Conservation (phyloP, 768 basidiomycete species). For the Leucocoprinus leucothites region DNA sequence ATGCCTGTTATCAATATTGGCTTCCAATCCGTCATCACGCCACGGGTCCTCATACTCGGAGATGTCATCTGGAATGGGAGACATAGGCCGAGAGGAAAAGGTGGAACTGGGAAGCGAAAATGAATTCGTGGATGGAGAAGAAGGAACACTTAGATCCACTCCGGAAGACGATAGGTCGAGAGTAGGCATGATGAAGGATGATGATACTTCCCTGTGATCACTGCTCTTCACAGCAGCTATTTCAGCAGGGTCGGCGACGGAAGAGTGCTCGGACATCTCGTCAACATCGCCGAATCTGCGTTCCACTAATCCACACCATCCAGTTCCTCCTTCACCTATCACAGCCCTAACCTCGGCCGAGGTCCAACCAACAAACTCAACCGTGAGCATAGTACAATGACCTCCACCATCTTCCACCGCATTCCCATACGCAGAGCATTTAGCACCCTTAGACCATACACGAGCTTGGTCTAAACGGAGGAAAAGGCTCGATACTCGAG, state of each 20-base stretch:
- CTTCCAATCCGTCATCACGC: slow-evolving; percentile 22
- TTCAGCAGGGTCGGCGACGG: slow-evolving; percentile 19
- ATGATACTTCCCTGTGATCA: slow-evolving; percentile 47
- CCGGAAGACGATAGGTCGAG: slow-evolving; percentile 66
- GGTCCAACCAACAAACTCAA: slow-evolving; percentile 76
- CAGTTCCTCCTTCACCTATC: slow-evolving; percentile 67
- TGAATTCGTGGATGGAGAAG: slow-evolving; percentile 5
- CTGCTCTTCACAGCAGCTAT: slow-evolving; percentile 1
- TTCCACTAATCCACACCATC: slow-evolving; percentile 78
- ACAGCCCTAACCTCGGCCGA: slow-evolving; percentile 60
- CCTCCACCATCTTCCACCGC: slow-evolving; percentile 32
- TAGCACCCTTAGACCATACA: slow-evolving; percentile 62
- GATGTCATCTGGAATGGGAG: slow-evolving; percentile 11
- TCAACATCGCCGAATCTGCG: slow-evolving; percentile 22
- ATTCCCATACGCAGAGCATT: slow-evolving; percentile 54
- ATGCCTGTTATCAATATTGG: slow-evolving; percentile 15
- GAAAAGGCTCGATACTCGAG: slow-evolving; percentile 68
- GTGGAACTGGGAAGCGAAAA: slow-evolving; percentile 3
- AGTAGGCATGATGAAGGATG: slow-evolving; percentile 74
- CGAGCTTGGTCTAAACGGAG: slow-evolving; percentile 63
- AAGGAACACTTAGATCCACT: slow-evolving; percentile 19
- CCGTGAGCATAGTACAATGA: slow-evolving; percentile 61
- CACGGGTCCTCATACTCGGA: slow-evolving; percentile 30
- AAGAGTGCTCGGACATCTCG: slow-evolving; percentile 23
- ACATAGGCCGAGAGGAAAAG: slow-evolving; percentile 3